A percentile compares a stretch with the other conserved stretches of the same genome.
Conservation (phyloP, 2,329 filamentous ascomycete genomes). For the Decorospora gaudefroyi region DNA sequence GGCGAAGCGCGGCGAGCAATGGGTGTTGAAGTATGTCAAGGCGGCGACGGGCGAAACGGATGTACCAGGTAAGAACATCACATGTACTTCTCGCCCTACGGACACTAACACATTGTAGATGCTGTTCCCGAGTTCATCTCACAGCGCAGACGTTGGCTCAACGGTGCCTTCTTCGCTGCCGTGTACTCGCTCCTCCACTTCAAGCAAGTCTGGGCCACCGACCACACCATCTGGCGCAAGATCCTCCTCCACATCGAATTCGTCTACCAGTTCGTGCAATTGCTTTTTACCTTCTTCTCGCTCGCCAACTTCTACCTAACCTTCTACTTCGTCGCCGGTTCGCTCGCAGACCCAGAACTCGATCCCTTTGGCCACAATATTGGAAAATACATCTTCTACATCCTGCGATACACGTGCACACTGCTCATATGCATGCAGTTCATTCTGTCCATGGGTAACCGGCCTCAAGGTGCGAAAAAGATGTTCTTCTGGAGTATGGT, state of each 20-base stretch:
- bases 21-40: conserved; percentile 98
- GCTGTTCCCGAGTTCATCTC: conserved; percentile 95
- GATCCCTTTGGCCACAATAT: conserved; percentile 93
- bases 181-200: conserved; percentile 97
- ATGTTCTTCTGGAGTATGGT: conserved; percentile 88
- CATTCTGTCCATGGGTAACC: conserved; percentile 93
- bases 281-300: conserved; percentile 97
- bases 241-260: conserved; percentile 93
- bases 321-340: conserved; percentile 97
- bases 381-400: conserved; percentile 80
- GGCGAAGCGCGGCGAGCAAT: conserved; percentile 89
- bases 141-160: conserved; percentile 93
- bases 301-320: conserved; percentile 98
- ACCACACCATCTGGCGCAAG: conserved; percentile 88
- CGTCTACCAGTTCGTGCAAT: conserved; percentile 88
- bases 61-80: conserved; percentile 76
- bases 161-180: conserved; percentile 97
- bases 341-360: conserved; percentile 73
- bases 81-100: neutral
- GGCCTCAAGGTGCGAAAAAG: conserved; percentile 90
- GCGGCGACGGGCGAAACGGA: conserved; percentile 96
- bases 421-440: conserved; percentile 93
- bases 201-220: conserved; percentile 87
- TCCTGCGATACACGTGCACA: conserved; percentile 82
- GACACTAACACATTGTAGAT: conserved; percentile 57